Evolutionary conservation across 371 early-diverging fungal species (phyloP).

Genomic region (Dichotomocladium elegans): DNA sequence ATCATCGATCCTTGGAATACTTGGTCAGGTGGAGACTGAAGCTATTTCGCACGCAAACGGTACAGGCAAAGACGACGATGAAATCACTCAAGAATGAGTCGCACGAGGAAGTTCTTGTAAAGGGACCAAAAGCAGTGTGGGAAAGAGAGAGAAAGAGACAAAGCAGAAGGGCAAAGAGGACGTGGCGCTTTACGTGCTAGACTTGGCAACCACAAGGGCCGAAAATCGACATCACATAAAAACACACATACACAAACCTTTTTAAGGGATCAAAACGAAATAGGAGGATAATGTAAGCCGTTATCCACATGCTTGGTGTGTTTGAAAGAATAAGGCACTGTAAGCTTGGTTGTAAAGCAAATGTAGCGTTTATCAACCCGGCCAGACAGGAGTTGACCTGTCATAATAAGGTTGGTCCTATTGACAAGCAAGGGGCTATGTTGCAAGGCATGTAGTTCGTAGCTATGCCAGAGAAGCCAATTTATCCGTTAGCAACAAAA

Average conservation of each 20-base stretch:
- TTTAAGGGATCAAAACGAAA: not conserved
- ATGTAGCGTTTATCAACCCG: not conserved
- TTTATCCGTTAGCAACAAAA: not conserved
- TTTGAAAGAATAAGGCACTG: too few relatives aligned
- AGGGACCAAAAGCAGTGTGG: not conserved
- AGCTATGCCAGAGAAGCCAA: not conserved
- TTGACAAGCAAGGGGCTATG: not conserved
- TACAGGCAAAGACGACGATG: not conserved
- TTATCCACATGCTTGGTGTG: not conserved
- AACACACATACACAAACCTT: not conserved
- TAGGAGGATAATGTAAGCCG: not conserved
- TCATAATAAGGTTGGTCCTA: not conserved
- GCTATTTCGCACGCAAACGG: not conserved
- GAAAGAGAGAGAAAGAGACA: not conserved
- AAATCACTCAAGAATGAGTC: not conserved
- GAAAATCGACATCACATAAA: not conserved
- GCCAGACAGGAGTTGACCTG: too few relatives aligned
- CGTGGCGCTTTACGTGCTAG: too few relatives aligned
- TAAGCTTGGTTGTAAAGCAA: not conserved
- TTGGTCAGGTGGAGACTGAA: slow-evolving; percentile 15
- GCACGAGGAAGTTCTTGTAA: not conserved
- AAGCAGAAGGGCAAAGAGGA: not conserved
- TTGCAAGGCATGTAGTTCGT: not conserved
- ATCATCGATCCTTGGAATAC: not conserved
- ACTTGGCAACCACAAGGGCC: not conserved